Percentiles rank a stretch among this genome's conserved stretches.
These are phyloP conservation scores for Tetratostichococcus sp. DNA, from an alignment of 139 green algal genomes.

Conservation along the genomic window DNA sequence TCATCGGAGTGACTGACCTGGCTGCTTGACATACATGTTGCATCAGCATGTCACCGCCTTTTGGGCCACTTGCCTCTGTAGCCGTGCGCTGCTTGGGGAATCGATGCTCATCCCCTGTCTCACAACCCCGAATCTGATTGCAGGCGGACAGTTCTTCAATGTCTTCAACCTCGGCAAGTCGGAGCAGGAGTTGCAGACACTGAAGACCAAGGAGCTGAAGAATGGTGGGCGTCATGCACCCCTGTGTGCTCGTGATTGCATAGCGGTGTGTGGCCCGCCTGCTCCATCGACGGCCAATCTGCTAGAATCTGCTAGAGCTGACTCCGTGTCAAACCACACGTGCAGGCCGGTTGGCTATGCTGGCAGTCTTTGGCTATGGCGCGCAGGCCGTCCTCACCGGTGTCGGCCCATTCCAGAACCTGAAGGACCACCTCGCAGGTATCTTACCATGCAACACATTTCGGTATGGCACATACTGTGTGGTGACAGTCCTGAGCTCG, in stretches of 20 bases:
- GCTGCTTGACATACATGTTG: not conserved
- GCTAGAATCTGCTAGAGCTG: too few species aligned
- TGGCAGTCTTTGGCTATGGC: constrained; percentile 66
- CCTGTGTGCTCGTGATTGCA: too few species aligned
- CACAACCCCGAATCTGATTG: not conserved
- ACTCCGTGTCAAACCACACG: too few species aligned
- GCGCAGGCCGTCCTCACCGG: constrained; percentile 79
- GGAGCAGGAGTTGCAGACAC: constrained; percentile 68
- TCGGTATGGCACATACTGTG: too few species aligned
- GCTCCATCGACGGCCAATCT: too few species aligned
- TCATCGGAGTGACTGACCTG: not conserved
- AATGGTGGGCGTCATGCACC: too few species aligned
- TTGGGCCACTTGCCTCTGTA: too few species aligned
- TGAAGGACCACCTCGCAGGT: constrained; percentile 77
- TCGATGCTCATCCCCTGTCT: not conserved
- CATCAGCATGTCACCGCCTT: not conserved
- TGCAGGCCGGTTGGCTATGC: constrained; percentile 72
- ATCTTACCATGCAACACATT: too few species aligned
- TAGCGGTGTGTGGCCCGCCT: too few species aligned
- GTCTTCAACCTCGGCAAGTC: constrained; percentile 81
- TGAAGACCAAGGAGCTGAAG: constrained; percentile 95
- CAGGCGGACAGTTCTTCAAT: constrained; percentile 96
- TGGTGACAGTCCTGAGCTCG: too few species aligned
- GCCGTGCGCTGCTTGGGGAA: too few species aligned
- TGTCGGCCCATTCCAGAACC: constrained; percentile 86